Base-by-base conservation (phyloP, 768 basidiomycete genomes). In the Kwoniella shandongensis region DNA sequence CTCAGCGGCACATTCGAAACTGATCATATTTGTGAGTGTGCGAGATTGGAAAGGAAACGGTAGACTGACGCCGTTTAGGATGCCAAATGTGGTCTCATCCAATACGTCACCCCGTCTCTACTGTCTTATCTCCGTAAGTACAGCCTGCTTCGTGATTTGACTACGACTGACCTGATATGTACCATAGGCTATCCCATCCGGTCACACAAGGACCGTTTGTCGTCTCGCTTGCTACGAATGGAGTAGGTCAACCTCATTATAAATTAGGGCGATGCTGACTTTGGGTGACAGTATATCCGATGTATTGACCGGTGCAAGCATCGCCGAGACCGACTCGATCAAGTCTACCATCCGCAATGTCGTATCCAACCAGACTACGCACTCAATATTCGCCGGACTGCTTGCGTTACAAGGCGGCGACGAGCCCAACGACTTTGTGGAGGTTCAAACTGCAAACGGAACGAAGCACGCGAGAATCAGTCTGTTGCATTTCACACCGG, bases 401-500 rank as follows among this genome's bases (percentile, higher is more conserved):
- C 18, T 45, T 3, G n/a, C 45, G 12, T 53, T 36, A 7, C 44
- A 27, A 29, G 38, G 39, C 15, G 27, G 52, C 35, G 47, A 45
- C 22, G 54, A 38, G 6, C 46, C 40, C 1, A 39, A 50, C 29
- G 26, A 48, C 23, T 51, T 50, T 6, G 49, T 44, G 25, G 44
- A 54, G 17, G 38, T 32, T n/a, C 18, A 38, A 3, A 40, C 45
- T 11, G 40, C 48, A 23, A 25, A 11, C 32, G 44, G 55, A 15
- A 44, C 18, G 17, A 38, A 51, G 32, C 40, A 53, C 46, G 51
- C 32, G 29, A 42, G 25, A 36, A 50, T 25, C 41, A 55, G 57
- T 39, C 25, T 63, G 26, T 29, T 63, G 12, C 62, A 63, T 53
- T 27, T 63, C 17, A 59, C 62, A 23, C 62, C 62, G 5, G 57